phyloP scores from a whole-genome alignment of 805 yeast genomes.

The Tetrapisispora iriomotensis region DNA sequence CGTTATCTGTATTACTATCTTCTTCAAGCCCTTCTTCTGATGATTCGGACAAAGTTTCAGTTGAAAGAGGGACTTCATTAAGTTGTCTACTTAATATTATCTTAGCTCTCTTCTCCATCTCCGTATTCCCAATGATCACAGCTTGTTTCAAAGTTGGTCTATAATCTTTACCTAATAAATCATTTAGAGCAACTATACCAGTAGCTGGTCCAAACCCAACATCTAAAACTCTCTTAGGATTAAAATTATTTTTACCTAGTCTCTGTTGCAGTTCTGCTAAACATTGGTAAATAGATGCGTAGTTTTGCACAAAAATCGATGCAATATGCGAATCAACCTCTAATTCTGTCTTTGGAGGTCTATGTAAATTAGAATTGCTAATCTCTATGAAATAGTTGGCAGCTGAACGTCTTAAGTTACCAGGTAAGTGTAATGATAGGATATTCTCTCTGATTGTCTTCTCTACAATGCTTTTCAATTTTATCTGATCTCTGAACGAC shows the following conservation, averaged over 20 bases:
- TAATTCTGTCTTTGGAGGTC: constrained; percentile 33
- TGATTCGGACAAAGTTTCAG: background rate
- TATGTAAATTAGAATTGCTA: constrained; percentile 44
- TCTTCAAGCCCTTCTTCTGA: constrained; percentile 3
- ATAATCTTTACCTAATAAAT: constrained; percentile 59
- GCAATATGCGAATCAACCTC: constrained; percentile 78
- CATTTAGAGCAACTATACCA: constrained; percentile 82
- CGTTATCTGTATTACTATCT: constrained; percentile 7
- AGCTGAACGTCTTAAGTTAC: constrained; percentile 50
- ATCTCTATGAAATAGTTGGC: constrained; percentile 45
- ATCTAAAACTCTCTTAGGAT: constrained; percentile 62
- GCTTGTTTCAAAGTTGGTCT: constrained; percentile 57
- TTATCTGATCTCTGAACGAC: constrained; percentile 38
- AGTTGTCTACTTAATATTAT: constrained; percentile 61
- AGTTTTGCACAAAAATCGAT: constrained; percentile 71
- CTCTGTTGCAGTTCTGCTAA: constrained; percentile 56
- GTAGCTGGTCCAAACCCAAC: constrained; percentile 88
- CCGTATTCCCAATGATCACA: constrained; percentile 56
- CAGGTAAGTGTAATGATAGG: constrained; percentile 50
- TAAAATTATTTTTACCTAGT: constrained; percentile 41
- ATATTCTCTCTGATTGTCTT: constrained; percentile 56
- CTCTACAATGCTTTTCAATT: constrained; percentile 48
- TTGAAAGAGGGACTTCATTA: constrained; percentile 33
- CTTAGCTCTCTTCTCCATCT: constrained; percentile 77
- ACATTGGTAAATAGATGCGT: constrained; percentile 57